Evolutionary conservation across 139 green algal genomes (phyloP).

Genomic region (Mesotaenium endlicherianum): DNA sequence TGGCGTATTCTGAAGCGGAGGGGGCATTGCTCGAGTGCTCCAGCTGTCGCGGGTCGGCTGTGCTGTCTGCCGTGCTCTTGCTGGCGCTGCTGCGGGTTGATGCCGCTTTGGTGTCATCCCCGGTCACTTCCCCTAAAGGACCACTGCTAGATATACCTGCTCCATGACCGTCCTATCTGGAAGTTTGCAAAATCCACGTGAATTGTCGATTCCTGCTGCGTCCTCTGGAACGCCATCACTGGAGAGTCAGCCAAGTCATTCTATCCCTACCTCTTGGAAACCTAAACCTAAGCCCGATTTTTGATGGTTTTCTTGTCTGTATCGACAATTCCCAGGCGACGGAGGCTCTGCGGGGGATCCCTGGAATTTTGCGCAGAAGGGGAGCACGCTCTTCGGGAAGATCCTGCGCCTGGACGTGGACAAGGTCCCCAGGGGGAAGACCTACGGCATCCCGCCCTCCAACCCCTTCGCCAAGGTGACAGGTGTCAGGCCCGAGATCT

Average conservation of each 20-base stretch:
- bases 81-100: too few relatives aligned
- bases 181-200: too few relatives aligned
- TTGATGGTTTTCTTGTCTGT: background rate
- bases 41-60: too few relatives aligned
- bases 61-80: too few relatives aligned
- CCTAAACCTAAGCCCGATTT: background rate
- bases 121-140: too few relatives aligned
- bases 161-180: too few relatives aligned
- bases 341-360: slow-evolving; percentile 17
- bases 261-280: background rate
- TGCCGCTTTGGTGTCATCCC: too few relatives aligned
- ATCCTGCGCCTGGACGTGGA: slow-evolving; percentile 33
- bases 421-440: background rate
- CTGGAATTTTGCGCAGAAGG: slow-evolving; percentile 29
- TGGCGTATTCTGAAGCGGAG: too few relatives aligned
- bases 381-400: slow-evolving; percentile 18
- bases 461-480: slow-evolving; percentile 4
- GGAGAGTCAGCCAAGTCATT: background rate
- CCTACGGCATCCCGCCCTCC: slow-evolving; percentile 21
- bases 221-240: too few relatives aligned
- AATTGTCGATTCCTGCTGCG: too few relatives aligned
- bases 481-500: slow-evolving; percentile 2
- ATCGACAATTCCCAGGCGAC: background rate
- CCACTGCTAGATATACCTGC: too few relatives aligned
- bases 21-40: too few relatives aligned